Evolutionary conservation across 2,329 filamentous ascomycete genomes (phyloP), one percentile per base, ranked within the genome.

Genomic region (Penicillium sp.): DNA sequence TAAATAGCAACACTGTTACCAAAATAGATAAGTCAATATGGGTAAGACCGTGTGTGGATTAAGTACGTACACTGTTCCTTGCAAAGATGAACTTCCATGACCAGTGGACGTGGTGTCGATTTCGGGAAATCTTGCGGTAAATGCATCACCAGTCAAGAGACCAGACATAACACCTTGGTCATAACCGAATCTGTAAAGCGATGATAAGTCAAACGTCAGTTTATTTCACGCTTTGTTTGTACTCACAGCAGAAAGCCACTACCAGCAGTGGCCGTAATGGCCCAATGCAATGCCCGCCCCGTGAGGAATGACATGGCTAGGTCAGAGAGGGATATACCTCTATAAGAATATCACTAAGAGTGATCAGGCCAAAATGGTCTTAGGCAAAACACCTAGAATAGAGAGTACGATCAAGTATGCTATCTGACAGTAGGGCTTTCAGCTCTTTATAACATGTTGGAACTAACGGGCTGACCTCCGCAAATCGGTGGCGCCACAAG

Each of bases 1-100:
- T 80, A 80, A n/a, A 79, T 77, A 24, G 78, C 76, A 21, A 78
- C 76, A 42, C 66, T 69, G 51, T 33, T 8, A 21, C n/a, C n/a
- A 21, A 11, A 22, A 4, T 2, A 2, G 3, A 16, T 31, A 14
- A 2, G 24, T 48, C 13, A 48, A 24, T 16, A 33, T 27, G 6
- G 9, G 4, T 13, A 0, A 46, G 16, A 9, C 11, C 2, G 1
- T 21, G 47, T 13, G 14, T 24, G 6, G n/a, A 11, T 14, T 13
- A 10, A 21, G 24, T 24, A 63, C 64, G 59, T 64, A 71, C 68
- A 79, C 77, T 27, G 75, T 78, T 21, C 78, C 78, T 61, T 80
- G 78, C 8, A 80, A 63, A 6, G 76, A 77, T 3, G 77, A 73
- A 50, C 75, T 79, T 1, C 77, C 76, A 48, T 67, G 56, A 2